Conservation (phyloP, 495 filamentous ascomycete genomes). For the Extremus antarcticus region DNA sequence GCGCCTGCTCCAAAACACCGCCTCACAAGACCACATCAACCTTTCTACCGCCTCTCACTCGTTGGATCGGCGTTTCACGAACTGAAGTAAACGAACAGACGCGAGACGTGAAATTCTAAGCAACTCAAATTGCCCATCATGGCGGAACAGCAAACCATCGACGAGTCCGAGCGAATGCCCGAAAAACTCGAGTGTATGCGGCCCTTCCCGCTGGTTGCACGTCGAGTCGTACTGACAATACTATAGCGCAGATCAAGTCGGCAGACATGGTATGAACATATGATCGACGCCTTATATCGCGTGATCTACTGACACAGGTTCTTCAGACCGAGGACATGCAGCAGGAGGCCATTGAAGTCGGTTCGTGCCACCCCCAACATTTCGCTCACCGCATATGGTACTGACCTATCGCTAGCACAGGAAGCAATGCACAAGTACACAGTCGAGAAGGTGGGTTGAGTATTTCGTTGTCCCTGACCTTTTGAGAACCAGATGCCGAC, state of each 20-base stretch:
- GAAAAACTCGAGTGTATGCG: slow-evolving; percentile 60
- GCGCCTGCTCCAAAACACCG: neutral
- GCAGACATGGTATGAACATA: slow-evolving; percentile 74
- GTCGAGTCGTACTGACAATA: slow-evolving; percentile 23
- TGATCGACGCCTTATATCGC: neutral
- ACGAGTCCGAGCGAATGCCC: slow-evolving; percentile 40
- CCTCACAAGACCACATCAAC: neutral
- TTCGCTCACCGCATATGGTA: neutral
- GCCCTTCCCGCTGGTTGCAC: neutral
- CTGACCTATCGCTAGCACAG: slow-evolving; percentile 49
- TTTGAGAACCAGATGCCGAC: neutral
- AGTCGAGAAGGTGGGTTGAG: slow-evolving; percentile 78
- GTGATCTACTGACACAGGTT: too few species aligned
- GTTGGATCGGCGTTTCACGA: too few species aligned
- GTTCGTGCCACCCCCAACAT: slow-evolving; percentile 42
- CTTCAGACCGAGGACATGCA: slow-evolving; percentile 90
- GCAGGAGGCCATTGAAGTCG: slow-evolving; percentile 82
- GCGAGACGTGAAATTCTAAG: too few species aligned
- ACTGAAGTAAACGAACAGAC: too few species aligned
- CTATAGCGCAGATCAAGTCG: slow-evolving; percentile 83
- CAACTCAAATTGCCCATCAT: slow-evolving; percentile 6
- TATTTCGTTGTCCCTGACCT: slow-evolving; percentile 3
- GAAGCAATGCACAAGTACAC: slow-evolving; percentile 87
- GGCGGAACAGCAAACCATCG: slow-evolving; percentile 34
- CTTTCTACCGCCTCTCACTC: too few species aligned